These are phyloP conservation scores for Dendrocalamus sinicus DNA, from an alignment of 176 grass and related monocot species.

Conservation along the genomic window DNA sequence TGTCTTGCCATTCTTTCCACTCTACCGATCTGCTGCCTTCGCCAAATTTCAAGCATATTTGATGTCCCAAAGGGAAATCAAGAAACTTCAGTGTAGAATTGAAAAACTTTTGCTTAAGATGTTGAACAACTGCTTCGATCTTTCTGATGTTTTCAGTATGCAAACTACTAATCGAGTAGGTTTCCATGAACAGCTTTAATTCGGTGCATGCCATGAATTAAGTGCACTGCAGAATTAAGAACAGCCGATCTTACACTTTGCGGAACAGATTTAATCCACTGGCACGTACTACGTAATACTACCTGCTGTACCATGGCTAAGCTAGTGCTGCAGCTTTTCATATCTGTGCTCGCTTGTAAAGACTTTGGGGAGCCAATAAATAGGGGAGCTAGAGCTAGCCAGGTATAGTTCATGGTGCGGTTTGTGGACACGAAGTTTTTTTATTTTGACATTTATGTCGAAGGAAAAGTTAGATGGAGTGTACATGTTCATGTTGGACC, in stretches of 20 bases:
- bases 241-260: not conserved
- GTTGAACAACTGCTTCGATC: not conserved
- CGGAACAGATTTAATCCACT: conserved; percentile 14
- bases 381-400: not conserved
- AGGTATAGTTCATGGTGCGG: conserved; percentile 30
- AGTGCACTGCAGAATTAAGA: conserved; percentile 17
- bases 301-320: conserved; percentile 23
- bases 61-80: not conserved
- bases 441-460: conserved; percentile 62
- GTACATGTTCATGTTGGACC: conserved; percentile 14
- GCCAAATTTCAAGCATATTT: not conserved
- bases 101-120: not conserved
- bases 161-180: not conserved
- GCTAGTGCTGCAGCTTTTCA: conserved; percentile 10
- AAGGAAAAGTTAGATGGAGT: conserved; percentile 51
- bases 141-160: not conserved
- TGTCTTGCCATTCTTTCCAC: too few species aligned
- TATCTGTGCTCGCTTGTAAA: not conserved
- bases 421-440: conserved; percentile 44
- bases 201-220: not conserved
- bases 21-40: not conserved
- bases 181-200: not conserved
- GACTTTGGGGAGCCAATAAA: conserved; percentile 21
- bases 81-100: not conserved
- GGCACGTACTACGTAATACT: conserved; percentile 20